Percentiles rank a stretch among this genome's conserved stretches.
Evolutionary conservation across 768 basidiomycete species (phyloP).

Genomic region (Xanthoconium stramineum): DNA sequence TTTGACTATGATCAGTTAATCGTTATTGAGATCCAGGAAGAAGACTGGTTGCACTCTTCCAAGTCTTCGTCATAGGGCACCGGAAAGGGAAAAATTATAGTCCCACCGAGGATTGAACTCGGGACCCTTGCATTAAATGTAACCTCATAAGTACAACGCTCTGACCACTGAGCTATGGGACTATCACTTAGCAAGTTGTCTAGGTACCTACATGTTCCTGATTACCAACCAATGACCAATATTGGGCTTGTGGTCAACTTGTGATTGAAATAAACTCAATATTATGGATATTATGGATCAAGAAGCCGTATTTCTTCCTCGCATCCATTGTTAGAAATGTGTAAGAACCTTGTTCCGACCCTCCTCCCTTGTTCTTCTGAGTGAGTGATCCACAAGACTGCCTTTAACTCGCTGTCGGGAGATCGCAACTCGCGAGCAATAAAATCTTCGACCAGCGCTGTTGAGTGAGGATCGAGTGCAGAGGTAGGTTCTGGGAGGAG

Average conservation of each 20-base stretch:
- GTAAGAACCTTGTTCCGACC: constrained; percentile 67
- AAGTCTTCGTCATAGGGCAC: too few relatives aligned
- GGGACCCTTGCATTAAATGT: constrained; percentile 56
- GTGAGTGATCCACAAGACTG: constrained; percentile 87
- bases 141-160: constrained; percentile 63
- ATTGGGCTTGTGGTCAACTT: neutral
- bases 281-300: constrained; percentile 27
- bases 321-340: constrained; percentile 43
- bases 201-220: neutral
- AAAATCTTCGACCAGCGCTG: constrained; percentile 61
- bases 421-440: constrained; percentile 52
- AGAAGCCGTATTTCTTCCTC: constrained; percentile 35
- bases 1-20: neutral
- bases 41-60: neutral
- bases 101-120: constrained; percentile 63
- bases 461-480: constrained; percentile 72
- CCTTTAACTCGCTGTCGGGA: constrained; percentile 53
- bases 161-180: constrained; percentile 63
- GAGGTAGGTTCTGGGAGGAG: constrained; percentile 75
- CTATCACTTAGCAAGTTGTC: constrained; percentile 9
- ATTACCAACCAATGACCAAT: neutral
- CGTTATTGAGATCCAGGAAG: neutral
- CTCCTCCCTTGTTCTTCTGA: constrained; percentile 75
- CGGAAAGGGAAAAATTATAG: constrained; percentile 36
- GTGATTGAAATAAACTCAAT: neutral